A percentile compares a stretch with the other conserved stretches of the same genome.
Evolutionary conservation across 768 basidiomycete species (phyloP).

Genomic region (Pisolithus sp.): DNA sequence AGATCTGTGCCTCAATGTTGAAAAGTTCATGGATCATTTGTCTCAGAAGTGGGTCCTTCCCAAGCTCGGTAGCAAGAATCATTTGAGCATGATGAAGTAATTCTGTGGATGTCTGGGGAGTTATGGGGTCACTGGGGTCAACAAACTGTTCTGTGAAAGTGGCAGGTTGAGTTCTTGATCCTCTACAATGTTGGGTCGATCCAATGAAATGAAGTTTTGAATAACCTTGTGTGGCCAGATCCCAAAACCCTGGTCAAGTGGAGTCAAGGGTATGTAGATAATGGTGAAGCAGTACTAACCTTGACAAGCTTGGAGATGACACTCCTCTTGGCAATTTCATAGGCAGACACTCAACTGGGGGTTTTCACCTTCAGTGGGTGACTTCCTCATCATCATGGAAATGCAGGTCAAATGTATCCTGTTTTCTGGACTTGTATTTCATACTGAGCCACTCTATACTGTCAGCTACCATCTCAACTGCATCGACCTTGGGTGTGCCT

Average conservation of each 20-base stretch:
- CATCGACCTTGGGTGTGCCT: constrained; percentile 61
- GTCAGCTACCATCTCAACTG: constrained; percentile 86
- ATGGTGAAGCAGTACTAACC: constrained; percentile 36
- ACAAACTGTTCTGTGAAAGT: constrained; percentile 84
- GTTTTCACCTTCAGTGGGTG: constrained; percentile 61
- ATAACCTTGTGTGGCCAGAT: constrained; percentile 78
- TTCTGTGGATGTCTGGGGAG: constrained; percentile 56
- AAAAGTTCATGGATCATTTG: constrained; percentile 71
- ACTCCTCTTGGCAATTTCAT: constrained; percentile 78
- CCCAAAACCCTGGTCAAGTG: constrained; percentile 63
- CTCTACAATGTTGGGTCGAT: constrained; percentile 62
- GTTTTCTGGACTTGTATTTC: constrained; percentile 74
- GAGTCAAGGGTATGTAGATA: neutral
- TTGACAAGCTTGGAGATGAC: constrained; percentile 72
- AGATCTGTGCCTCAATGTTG: constrained; percentile 68
- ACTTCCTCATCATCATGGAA: constrained; percentile 64
- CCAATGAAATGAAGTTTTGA: constrained; percentile 64
- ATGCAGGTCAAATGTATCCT: constrained; percentile 52
- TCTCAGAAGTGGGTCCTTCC: constrained; percentile 85
- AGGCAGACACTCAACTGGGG: constrained; percentile 80
- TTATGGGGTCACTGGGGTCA: constrained; percentile 58
- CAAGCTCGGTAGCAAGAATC: constrained; percentile 84
- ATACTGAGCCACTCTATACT: constrained; percentile 85
- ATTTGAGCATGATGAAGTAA: constrained; percentile 68
- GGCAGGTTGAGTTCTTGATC: constrained; percentile 78